Evolutionary conservation across 345 rosid genomes (phyloP), one percentile per base, ranked within the genome.

Genomic region (Pugionium cornutum): DNA sequence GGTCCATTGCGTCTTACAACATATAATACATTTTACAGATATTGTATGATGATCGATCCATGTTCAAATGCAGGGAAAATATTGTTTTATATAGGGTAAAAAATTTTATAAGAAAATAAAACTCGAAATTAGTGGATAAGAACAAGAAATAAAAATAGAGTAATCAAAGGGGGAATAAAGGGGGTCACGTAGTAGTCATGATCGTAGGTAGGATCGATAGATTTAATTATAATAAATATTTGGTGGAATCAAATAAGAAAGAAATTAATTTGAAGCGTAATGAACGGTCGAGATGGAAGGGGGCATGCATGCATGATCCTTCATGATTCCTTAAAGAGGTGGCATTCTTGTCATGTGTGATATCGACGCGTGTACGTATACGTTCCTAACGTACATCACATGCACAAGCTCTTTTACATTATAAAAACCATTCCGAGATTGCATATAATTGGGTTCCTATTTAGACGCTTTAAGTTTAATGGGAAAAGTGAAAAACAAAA

Each of bases 221-320:
- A 11, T 30, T n/a, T 7, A n/a, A 47, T n/a, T 30, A 44, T 43
- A 37, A 18, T 54, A 47, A 63, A 26, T 39, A 49, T 55, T 37
- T 63, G 69, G 64, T 71, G 58, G 58, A 63, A 46, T 46, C 11
- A 37, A 57, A 33, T 53, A 44, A 44, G 30, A 62, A 53, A 41
- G 49, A 27, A n/a, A 30, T 47, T 1, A n/a, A 26, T 30, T 64
- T 30, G 44, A 40, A 56, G 45, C 62, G 32, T 62, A 64, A 72
- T 72, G 46, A 6, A 72, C 69, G 76, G 76, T 72, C 56, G 34
- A 62, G 68, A 70, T 62, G 50, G 49, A 70, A 34, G 62, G 59
- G 64, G 42, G 37, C 18, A 71, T 71, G 76, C 53, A 72, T 64
- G 70, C 70, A 72, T 72, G 75, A 70, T 63, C 75, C 62, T 49